Base-by-base conservation (phyloP, 768 basidiomycete genomes). In the Paxillus ammoniavirescens region DNA sequence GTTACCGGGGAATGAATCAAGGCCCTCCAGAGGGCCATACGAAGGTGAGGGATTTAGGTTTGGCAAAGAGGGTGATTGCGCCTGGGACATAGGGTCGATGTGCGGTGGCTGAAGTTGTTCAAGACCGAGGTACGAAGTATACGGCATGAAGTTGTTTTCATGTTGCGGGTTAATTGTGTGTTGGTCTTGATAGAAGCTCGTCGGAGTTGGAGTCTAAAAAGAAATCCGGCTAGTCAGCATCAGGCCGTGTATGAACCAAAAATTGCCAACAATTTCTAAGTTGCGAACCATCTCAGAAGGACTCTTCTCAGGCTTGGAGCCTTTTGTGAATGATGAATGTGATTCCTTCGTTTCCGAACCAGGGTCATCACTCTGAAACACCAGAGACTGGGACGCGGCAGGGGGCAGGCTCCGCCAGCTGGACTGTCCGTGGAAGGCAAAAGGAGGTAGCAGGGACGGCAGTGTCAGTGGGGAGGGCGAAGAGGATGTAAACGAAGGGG, bases 211-310 rank as follows among this genome's bases (percentile, higher is more conserved):
- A 10, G 64, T 60, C 73, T 76, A 54, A 17, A 50, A 52, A 23
- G 21, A 15, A 15, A 38, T 13, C 14, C 31, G 31, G 30, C 9
- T 26, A 35, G 28, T 63, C 30, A 49, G 51, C 47, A 53, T 46
- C 41, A 45, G 43, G 18, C 18, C 31, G 21, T 9, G 46, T 8
- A 33, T 48, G 42, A 18, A 49, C 42, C 18, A 36, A 40, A 14
- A 6, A 7, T 36, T n/a, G 52, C 61, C 40, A 52, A 76, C 75
- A 43, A 66, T 65, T 38, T 66, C 63, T 21, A 64, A 49, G 49
- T 68, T 68, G 18, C 55, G 66, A n/a, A 65, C 53, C 9, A 58
- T 54, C 43, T 50, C 48, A 40, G 61, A 56, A 17, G 68, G 37
- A 38, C 52, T 59, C 37, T 63, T 61, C 8, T 26, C 5, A n/a